Conservation (phyloP, 257 asterid species). For the Penstemon newberryi region DNA sequence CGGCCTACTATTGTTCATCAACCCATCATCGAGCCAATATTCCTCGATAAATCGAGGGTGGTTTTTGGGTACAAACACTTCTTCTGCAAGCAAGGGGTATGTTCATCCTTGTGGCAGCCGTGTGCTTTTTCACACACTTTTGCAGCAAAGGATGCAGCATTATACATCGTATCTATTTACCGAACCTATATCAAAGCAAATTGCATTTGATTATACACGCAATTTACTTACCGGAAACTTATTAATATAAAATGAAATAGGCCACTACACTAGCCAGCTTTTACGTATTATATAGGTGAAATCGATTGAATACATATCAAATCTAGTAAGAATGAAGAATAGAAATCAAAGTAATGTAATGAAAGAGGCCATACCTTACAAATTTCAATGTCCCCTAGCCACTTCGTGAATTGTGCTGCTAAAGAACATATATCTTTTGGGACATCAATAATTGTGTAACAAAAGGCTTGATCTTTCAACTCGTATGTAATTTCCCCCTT, state of each 20-base stretch:
- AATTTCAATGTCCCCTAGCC: slow-evolving; percentile 87
- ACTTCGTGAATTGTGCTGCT: slow-evolving; percentile 63
- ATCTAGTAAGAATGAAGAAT: background rate
- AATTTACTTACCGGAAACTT: slow-evolving; percentile 2
- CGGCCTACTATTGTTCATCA: no score
- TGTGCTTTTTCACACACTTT: slow-evolving; percentile 58
- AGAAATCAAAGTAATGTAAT: background rate
- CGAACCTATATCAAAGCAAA: slow-evolving; percentile 50
- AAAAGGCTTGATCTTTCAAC: slow-evolving; percentile 87
- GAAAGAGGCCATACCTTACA: slow-evolving; percentile 64
- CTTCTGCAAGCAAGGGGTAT: slow-evolving; percentile 71
- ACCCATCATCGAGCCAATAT: no score
- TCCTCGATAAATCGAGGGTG: no score
- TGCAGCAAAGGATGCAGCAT: slow-evolving; percentile 63
- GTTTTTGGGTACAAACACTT: slow-evolving; percentile 13
- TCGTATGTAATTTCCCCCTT: slow-evolving; percentile 89
- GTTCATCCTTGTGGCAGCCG: slow-evolving; percentile 62
- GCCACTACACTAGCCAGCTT: slow-evolving; percentile 6
- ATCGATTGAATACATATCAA: no score
- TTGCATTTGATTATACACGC: slow-evolving; percentile 7
- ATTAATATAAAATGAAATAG: background rate
- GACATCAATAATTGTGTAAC: slow-evolving; percentile 54
- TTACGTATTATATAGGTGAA: background rate
- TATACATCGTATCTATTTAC: slow-evolving; percentile 66
- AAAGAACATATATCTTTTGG: slow-evolving; percentile 80